Conservation (phyloP, 257 asterid genomes). For the Forsythia viridissima region DNA sequence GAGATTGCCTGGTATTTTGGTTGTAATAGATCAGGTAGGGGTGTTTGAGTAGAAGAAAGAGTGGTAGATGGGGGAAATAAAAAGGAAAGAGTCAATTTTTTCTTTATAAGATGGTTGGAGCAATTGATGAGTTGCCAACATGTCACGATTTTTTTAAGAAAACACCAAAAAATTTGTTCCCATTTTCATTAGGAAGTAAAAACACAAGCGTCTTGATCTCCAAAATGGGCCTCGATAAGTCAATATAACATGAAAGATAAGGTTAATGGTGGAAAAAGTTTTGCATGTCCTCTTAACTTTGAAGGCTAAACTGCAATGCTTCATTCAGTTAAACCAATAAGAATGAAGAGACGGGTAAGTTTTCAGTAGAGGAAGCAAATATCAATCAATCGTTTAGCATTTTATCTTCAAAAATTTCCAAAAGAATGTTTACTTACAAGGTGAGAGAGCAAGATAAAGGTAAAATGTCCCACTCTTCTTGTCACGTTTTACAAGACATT, state of each 20-base stretch:
- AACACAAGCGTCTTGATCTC: not conserved
- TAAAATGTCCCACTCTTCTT: slow-evolving; percentile 76
- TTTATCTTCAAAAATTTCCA: slow-evolving; percentile 14
- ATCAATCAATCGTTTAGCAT: not conserved
- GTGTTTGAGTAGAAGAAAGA: no score
- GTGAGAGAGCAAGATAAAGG: slow-evolving; percentile 83
- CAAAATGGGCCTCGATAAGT: not conserved
- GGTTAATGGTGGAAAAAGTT: not conserved
- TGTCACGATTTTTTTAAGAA: not conserved
- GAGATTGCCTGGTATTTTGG: no score
- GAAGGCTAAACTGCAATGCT: not conserved
- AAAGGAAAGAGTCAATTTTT: no score
- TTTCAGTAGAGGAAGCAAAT: not conserved
- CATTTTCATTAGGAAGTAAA: not conserved
- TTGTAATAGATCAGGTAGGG: no score
- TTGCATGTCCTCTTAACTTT: not conserved
- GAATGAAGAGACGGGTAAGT: slow-evolving; percentile 4
- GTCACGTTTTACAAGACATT: slow-evolving; percentile 91
- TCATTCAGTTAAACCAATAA: slow-evolving; percentile 11
- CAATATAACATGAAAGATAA: not conserved
- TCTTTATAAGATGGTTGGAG: no score
- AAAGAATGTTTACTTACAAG: slow-evolving; percentile 53
- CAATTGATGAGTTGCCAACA: not conserved
- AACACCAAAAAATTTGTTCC: not conserved
- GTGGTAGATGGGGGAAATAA: no score